Conservation (phyloP, 2,329 filamentous ascomycete species). For the Fusarium denticulatum region DNA sequence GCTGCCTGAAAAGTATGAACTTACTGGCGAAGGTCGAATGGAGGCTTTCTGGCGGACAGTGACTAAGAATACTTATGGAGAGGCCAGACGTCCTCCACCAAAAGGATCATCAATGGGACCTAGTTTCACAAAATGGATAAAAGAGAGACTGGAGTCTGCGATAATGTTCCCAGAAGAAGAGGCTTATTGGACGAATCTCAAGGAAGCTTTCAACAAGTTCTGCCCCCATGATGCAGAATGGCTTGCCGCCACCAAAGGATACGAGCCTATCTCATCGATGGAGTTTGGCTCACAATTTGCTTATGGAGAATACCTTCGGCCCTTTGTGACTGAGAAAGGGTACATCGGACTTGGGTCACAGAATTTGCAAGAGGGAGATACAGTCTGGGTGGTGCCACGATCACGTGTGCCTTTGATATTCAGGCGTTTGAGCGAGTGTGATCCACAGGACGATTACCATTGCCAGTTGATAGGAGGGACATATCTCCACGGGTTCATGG, state of each 20-base stretch:
- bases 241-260: not conserved
- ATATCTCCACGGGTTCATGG: not conserved
- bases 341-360: not conserved
- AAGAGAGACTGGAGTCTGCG: not conserved
- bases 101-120: not conserved
- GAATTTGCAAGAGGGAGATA: not conserved
- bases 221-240: not conserved
- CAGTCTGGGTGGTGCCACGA: not conserved
- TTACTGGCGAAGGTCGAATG: not conserved
- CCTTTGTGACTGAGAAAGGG: not conserved
- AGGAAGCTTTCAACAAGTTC: not conserved
- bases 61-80: not conserved
- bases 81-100: not conserved
- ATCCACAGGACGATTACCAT: not conserved
- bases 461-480: not conserved
- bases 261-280: not conserved
- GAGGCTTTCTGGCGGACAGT: not conserved
- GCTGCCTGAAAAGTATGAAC: not conserved
- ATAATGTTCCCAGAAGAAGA: rapidly evolving
- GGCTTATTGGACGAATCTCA: not conserved
- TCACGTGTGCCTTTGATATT: not conserved
- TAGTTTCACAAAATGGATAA: not conserved
- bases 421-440: rapidly evolving
- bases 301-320: not conserved
- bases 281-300: not conserved